A percentile compares a stretch with the other conserved stretches of the same genome.
Conservation (phyloP, 2,329 filamentous ascomycete species). For the Oidium heveae region DNA sequence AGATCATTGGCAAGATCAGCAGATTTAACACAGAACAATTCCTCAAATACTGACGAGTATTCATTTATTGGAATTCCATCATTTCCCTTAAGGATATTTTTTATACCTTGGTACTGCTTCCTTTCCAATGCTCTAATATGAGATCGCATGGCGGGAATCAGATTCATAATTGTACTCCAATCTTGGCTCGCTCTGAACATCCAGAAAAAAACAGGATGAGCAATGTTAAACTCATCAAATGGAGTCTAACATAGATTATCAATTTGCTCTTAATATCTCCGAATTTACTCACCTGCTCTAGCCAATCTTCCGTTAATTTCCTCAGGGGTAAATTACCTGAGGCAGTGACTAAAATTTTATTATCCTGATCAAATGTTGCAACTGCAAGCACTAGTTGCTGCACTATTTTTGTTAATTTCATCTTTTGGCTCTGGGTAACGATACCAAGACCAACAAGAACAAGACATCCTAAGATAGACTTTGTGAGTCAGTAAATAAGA, state of each 20-base stretch:
- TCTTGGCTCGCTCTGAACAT: slow-evolving; percentile 59
- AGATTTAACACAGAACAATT: slow-evolving; percentile 62
- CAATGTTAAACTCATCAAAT: slow-evolving; percentile 49
- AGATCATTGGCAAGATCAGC: slow-evolving; percentile 44
- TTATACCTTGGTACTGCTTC: slow-evolving; percentile 15
- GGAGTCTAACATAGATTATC: slow-evolving; percentile 20
- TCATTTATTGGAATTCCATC: slow-evolving; percentile 34
- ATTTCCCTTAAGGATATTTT: slow-evolving; percentile 22
- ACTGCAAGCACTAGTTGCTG: slow-evolving; percentile 29
- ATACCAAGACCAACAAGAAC: slow-evolving; percentile 27
- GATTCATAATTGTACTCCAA: slow-evolving; percentile 42
- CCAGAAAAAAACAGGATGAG: slow-evolving; percentile 68
- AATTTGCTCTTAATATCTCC: background rate
- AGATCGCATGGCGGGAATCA: slow-evolving; percentile 46
- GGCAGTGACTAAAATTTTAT: slow-evolving; percentile 41
- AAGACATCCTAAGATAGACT: slow-evolving; percentile 36
- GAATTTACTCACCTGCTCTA: slow-evolving; percentile 27
- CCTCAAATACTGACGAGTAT: slow-evolving; percentile 55
- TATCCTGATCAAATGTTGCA: slow-evolving; percentile 40
- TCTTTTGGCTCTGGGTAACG: slow-evolving; percentile 18
- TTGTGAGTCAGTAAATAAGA: background rate
- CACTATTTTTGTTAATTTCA: slow-evolving; percentile 16
- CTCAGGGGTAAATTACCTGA: slow-evolving; percentile 44
- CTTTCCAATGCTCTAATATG: slow-evolving; percentile 32
- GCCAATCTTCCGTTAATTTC: slow-evolving; percentile 56